These are phyloP conservation scores for Cercospora nicotianae DNA, from an alignment of 2,329 filamentous ascomycete species.

Conservation along the genomic window DNA sequence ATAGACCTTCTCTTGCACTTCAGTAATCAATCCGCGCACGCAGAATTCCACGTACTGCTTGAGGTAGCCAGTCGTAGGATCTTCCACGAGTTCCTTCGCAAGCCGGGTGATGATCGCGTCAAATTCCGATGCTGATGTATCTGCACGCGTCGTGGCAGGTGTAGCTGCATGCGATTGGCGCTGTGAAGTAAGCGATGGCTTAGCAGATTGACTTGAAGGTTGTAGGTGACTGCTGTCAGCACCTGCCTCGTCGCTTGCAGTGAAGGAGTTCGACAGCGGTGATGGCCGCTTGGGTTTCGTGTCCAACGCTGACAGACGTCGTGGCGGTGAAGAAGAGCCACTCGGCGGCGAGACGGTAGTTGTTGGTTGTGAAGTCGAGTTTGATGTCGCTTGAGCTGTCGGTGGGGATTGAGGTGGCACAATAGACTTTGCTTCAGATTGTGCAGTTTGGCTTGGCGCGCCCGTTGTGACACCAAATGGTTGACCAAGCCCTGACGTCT, in stretches of 20 bases:
- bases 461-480: slow-evolving; percentile 10
- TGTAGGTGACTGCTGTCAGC: background rate
- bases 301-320: slow-evolving; percentile 21
- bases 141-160: slow-evolving; percentile 18
- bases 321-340: slow-evolving; percentile 23
- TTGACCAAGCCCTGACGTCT: slow-evolving; percentile 4
- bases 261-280: slow-evolving; percentile 38
- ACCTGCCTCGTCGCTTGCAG: slow-evolving; percentile 20
- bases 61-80: slow-evolving; percentile 44
- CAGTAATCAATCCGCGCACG: slow-evolving; percentile 36
- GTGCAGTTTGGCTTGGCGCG: slow-evolving; percentile 19
- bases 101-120: slow-evolving; percentile 36
- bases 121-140: slow-evolving; percentile 29
- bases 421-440: slow-evolving; percentile 27
- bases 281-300: slow-evolving; percentile 38
- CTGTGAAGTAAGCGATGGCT: slow-evolving; percentile 10
- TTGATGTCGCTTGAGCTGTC: slow-evolving; percentile 14
- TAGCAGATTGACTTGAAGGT: slow-evolving; percentile 5
- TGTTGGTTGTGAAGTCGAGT: slow-evolving; percentile 11
- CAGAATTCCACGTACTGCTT: slow-evolving; percentile 48
- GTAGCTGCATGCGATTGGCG: slow-evolving; percentile 11
- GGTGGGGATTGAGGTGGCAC: slow-evolving; percentile 16
- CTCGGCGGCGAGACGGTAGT: slow-evolving; percentile 12
- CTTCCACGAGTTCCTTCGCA: slow-evolving; percentile 42
- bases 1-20: slow-evolving; percentile 38